Percentiles rank a stretch among this genome's conserved stretches.
Conservation (phyloP, 805 yeast genomes). For the Ogataea trehaloabstinens region DNA sequence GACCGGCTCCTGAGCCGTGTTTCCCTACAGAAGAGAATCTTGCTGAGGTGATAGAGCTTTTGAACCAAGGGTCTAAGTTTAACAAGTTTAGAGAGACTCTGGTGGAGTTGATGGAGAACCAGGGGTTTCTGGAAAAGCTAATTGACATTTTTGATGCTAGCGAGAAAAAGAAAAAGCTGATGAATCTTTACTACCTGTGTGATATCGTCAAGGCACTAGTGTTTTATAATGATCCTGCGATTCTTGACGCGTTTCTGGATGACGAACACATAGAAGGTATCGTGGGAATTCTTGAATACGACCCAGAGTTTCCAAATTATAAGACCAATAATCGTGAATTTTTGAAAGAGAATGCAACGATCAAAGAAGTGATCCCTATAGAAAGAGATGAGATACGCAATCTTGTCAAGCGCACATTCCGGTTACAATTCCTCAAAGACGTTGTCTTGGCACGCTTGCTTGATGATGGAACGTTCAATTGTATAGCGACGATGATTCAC, state of each 20-base stretch:
- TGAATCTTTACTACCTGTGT: slow-evolving; percentile 63
- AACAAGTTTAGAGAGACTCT: slow-evolving; percentile 62
- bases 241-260: slow-evolving; percentile 56
- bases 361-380: slow-evolving; percentile 71
- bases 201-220: slow-evolving; percentile 70
- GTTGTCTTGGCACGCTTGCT: slow-evolving; percentile 78
- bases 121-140: slow-evolving; percentile 52
- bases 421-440: slow-evolving; percentile 79
- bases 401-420: slow-evolving; percentile 70
- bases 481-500: slow-evolving; percentile 66
- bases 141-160: slow-evolving; percentile 51
- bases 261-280: slow-evolving; percentile 56
- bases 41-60: slow-evolving; percentile 48
- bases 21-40: slow-evolving; percentile 53
- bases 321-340: slow-evolving; percentile 80
- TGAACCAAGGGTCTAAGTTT: slow-evolving; percentile 61
- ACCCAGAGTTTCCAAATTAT: slow-evolving; percentile 76
- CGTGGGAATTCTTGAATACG: slow-evolving; percentile 84
- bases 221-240: slow-evolving; percentile 64
- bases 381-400: slow-evolving; percentile 45
- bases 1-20: slow-evolving; percentile 72
- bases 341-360: slow-evolving; percentile 52
- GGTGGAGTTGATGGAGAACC: slow-evolving; percentile 51
- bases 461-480: slow-evolving; percentile 74
- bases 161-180: slow-evolving; percentile 52